Evolutionary conservation across 2,329 filamentous ascomycete genomes (phyloP).

Genomic region (Aciculosporium take): DNA sequence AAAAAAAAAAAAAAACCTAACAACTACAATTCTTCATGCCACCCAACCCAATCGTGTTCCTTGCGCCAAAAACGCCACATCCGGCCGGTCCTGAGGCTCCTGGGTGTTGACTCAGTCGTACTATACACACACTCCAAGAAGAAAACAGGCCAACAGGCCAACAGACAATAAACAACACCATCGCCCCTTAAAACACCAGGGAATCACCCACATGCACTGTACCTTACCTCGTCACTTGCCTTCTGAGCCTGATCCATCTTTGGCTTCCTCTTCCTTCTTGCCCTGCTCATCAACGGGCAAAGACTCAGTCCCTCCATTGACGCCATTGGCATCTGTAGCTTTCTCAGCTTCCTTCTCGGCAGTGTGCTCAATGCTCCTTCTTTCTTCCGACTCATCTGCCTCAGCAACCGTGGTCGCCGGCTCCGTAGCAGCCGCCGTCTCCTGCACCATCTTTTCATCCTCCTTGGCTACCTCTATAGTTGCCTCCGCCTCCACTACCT

Average conservation of each 20-base stretch:
- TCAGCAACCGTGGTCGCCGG: slow-evolving; percentile 6
- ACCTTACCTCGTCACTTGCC: slow-evolving; percentile 9
- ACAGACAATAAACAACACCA: neutral
- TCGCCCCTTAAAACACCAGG: neutral
- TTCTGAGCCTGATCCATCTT: slow-evolving; percentile 11
- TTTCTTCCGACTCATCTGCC: slow-evolving; percentile 7
- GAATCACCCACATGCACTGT: neutral
- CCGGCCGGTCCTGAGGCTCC: slow-evolving; percentile 2
- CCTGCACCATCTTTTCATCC: slow-evolving; percentile 15
- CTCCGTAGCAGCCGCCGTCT: slow-evolving; percentile 11
- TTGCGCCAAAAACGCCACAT: slow-evolving; percentile 10
- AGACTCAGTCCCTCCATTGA: slow-evolving; percentile 14
- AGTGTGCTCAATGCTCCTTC: slow-evolving; percentile 9
- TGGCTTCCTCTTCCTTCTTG: slow-evolving; percentile 14
- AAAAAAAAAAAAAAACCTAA: neutral
- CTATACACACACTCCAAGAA: too few relatives aligned
- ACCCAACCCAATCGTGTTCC: slow-evolving; percentile 3
- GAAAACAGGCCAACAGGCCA: too few relatives aligned
- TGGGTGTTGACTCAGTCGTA: slow-evolving; percentile 2
- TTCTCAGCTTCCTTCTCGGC: slow-evolving; percentile 12
- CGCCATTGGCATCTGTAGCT: slow-evolving; percentile 9
- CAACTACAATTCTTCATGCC: slow-evolving; percentile 3
- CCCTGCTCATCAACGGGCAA: slow-evolving; percentile 22
- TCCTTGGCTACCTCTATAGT: slow-evolving; percentile 19
- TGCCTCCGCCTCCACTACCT: slow-evolving; percentile 22